Evolutionary conservation across 208 protist species (phyloP).

Genomic region (Trypanosoma cruzi): DNA sequence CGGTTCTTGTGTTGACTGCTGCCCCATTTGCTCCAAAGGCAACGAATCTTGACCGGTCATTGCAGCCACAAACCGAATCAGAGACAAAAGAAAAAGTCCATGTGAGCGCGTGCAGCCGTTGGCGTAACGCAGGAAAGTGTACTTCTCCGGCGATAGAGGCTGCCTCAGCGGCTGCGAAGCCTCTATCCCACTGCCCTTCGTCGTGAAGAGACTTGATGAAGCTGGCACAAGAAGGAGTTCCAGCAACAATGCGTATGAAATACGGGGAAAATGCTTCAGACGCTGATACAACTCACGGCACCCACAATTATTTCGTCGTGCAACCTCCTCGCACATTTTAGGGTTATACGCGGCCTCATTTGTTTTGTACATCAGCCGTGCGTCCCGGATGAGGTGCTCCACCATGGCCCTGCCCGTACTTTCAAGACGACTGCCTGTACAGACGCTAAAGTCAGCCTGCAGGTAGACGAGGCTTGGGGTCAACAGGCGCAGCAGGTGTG

Average conservation of each 20-base stretch:
- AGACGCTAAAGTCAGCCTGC: slow-evolving; percentile 65
- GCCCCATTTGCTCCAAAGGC: slow-evolving; percentile 18
- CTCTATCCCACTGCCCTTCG: background rate
- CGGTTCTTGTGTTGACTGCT: slow-evolving; percentile 7
- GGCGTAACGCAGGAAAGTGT: slow-evolving; percentile 74
- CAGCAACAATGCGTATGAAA: slow-evolving; percentile 54
- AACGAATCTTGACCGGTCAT: slow-evolving; percentile 40
- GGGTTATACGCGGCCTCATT: slow-evolving; percentile 34
- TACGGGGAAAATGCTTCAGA: slow-evolving; percentile 41
- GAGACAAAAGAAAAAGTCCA: slow-evolving; percentile 49
- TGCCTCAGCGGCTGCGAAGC: background rate
- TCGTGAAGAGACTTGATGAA: slow-evolving; percentile 52
- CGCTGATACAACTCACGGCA: slow-evolving; percentile 50
- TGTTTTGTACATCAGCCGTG: slow-evolving; percentile 37
- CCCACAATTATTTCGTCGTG: slow-evolving; percentile 45
- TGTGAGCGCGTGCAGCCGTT: slow-evolving; percentile 73
- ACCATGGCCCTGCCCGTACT: slow-evolving; percentile 65
- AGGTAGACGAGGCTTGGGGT: slow-evolving; percentile 75
- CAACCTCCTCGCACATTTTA: slow-evolving; percentile 53
- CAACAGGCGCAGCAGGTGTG: slow-evolving; percentile 63
- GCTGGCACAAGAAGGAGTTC: slow-evolving; percentile 74
- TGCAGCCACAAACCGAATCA: slow-evolving; percentile 68
- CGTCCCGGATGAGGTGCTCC: slow-evolving; percentile 58
- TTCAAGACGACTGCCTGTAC: slow-evolving; percentile 46
- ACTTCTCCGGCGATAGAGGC: slow-evolving; percentile 49